Evolutionary conservation across 2,329 filamentous ascomycete species (phyloP).

Genomic region (Myriosclerotinia scirpicola): DNA sequence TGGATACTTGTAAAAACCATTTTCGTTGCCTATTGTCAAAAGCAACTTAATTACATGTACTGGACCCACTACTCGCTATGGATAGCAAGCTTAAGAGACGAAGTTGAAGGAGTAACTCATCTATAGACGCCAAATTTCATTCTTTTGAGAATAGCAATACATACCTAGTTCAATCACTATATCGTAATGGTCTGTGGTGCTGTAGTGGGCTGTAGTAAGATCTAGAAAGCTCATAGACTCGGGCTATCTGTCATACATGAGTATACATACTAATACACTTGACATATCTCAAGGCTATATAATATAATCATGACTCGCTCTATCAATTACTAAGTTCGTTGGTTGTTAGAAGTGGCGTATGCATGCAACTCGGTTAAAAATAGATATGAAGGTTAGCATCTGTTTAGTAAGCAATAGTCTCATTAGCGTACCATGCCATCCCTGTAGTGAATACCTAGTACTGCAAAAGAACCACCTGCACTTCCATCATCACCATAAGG

Average conservation of each 20-base stretch:
- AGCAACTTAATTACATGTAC: background rate
- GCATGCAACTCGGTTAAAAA: too few species aligned
- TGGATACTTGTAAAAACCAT: background rate
- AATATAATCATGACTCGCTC: background rate
- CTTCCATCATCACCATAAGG: slow-evolving; percentile 4
- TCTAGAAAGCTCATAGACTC: background rate
- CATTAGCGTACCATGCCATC: too few species aligned
- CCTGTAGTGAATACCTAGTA: too few species aligned
- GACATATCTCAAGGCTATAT: background rate
- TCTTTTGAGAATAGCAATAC: background rate
- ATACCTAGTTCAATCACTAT: background rate
- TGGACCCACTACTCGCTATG: background rate
- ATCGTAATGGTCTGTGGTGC: background rate
- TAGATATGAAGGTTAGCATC: background rate
- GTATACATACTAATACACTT: background rate
- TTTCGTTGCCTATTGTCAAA: background rate
- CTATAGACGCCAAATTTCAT: background rate
- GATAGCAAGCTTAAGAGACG: background rate
- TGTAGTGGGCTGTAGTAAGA: background rate
- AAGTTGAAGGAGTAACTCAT: background rate
- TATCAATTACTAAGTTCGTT: background rate
- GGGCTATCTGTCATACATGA: background rate
- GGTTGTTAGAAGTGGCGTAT: too few species aligned
- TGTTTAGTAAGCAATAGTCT: too few species aligned
- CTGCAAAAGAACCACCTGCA: background rate